A percentile compares a stretch with the other conserved stretches of the same genome.
phyloP scores from a whole-genome alignment of 306 rosid species.

The Psophocarpus tetragonolobus region DNA sequence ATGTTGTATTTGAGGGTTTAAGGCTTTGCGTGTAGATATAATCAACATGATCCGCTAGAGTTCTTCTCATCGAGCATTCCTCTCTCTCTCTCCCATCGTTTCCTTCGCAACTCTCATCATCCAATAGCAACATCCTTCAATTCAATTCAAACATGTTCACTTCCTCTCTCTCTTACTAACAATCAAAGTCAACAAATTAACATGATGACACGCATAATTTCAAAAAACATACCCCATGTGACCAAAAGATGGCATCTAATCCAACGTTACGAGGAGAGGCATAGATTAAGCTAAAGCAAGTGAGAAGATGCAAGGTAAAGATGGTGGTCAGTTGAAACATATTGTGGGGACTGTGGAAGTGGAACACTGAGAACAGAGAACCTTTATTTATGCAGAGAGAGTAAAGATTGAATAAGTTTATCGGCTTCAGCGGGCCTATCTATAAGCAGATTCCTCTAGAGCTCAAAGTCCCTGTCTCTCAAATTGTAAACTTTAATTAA shows the following conservation, averaged over 20 bases:
- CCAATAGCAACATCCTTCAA: no score
- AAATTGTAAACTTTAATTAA: no score
- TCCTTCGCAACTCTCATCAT: slow-evolving; percentile 50
- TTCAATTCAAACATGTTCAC: no score
- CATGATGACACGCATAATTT: no score
- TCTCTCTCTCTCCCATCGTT: slow-evolving; percentile 37
- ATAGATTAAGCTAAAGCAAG: slow-evolving; percentile 41
- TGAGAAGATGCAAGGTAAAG: slow-evolving; percentile 48
- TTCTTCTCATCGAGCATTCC: slow-evolving; percentile 55
- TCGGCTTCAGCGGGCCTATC: no score
- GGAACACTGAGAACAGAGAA: not conserved
- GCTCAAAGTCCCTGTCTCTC: no score
- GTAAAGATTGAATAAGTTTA: no score
- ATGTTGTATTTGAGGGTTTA: slow-evolving; percentile 32
- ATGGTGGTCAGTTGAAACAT: slow-evolving; percentile 47
- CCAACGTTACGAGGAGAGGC: slow-evolving; percentile 37
- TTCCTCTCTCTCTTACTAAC: no score
- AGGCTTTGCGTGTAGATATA: slow-evolving; percentile 58
- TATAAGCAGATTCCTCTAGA: no score
- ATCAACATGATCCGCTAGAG: slow-evolving; percentile 42
- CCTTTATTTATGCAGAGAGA: no score
- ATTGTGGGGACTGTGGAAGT: not conserved
- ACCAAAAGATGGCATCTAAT: not conserved
- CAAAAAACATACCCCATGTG: slow-evolving; percentile 29
- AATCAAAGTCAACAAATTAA: no score